Percentiles rank a stretch among this genome's conserved stretches.
Evolutionary conservation across 768 basidiomycete genomes (phyloP).

Genomic region (Thelephora ganbajun): DNA sequence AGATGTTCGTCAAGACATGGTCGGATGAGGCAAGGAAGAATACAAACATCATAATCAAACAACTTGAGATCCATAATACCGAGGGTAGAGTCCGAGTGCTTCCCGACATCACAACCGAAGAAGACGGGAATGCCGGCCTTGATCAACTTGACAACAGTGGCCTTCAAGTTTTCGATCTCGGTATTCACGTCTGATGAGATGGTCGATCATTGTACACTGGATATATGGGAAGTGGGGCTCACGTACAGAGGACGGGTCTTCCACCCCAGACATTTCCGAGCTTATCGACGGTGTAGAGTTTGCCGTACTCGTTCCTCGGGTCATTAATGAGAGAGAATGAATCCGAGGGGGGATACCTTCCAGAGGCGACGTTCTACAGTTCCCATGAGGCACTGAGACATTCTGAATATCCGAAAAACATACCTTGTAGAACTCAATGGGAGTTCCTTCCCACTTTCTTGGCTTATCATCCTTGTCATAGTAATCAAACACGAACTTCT

Average conservation of each 20-base stretch:
- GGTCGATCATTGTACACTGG: neutral
- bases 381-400: neutral
- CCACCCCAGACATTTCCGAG: slow-evolving; percentile 90
- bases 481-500: slow-evolving; percentile 79
- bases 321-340: slow-evolving; percentile 93
- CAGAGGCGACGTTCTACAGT: neutral
- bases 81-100: slow-evolving; percentile 52
- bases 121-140: slow-evolving; percentile 84
- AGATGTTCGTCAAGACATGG: neutral
- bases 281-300: slow-evolving; percentile 83
- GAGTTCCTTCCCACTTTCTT: slow-evolving; percentile 65
- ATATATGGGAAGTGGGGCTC: neutral
- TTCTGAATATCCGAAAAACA: slow-evolving; percentile 1
- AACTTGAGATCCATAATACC: slow-evolving; percentile 85
- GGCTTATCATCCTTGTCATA: slow-evolving; percentile 68
- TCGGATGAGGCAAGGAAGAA: neutral
- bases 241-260: slow-evolving; percentile 69
- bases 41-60: slow-evolving; percentile 63
- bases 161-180: slow-evolving; percentile 67
- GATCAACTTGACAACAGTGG: slow-evolving; percentile 69
- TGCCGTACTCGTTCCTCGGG: slow-evolving; percentile 72
- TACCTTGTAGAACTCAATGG: slow-evolving; percentile 61
- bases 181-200: slow-evolving; percentile 70
- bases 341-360: slow-evolving; percentile 33
- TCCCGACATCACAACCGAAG: slow-evolving; percentile 94